Base-by-base conservation (phyloP, 164 flowering plant species). In the Tetracentron sinense region DNA sequence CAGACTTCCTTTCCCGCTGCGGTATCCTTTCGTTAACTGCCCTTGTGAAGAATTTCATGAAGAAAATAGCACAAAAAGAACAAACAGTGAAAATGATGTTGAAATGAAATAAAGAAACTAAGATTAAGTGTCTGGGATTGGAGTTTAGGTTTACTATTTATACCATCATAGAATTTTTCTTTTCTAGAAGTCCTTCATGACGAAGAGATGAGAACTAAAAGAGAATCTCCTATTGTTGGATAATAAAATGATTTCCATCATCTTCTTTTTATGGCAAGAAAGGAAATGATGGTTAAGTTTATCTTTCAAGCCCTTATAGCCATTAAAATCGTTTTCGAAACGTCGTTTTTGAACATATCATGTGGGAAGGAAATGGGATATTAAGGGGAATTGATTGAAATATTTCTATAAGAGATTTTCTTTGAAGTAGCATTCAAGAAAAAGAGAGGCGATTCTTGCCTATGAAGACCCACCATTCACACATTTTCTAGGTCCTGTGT, bases 1-100 rank as follows among this genome's bases (percentile, higher is more conserved):
- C 52, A 4, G 60, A 19, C 67, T 70, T 74, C 77, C 70, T 70
- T 21, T 70, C 77, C 22, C 52, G 42, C 57, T 60, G 68, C 23
- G 21, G 63, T 42, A 52, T 33, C 55, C 51, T 66, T 16, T 66
- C 63, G 20, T 20, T 35, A 8, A 21, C 42, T 16, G 26, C 44
- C 60, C 28, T 64, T 49, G 38, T 55, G 42, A 46, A 30, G 42
- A 17, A 26, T 26, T 38, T 38, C 33, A 57, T 33, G 23, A 20
- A 35, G 6, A 33, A 33, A 20, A 8, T 15, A 25, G 35, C 1
- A 35, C 12, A 26, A 27, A 3, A 57, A 57, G 26, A 28, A n/a
- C n/a, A n/a, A n/a, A n/a, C n/a, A n/a, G n/a, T 29, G 7, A 30
- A 56, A 30, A 17, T 25, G 4, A 7, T 42, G 11, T 29, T 6